Percentiles rank a stretch among this genome's conserved stretches.
Conservation (phyloP, 495 filamentous ascomycete species). For the Hypoxylon crocopeplum region DNA sequence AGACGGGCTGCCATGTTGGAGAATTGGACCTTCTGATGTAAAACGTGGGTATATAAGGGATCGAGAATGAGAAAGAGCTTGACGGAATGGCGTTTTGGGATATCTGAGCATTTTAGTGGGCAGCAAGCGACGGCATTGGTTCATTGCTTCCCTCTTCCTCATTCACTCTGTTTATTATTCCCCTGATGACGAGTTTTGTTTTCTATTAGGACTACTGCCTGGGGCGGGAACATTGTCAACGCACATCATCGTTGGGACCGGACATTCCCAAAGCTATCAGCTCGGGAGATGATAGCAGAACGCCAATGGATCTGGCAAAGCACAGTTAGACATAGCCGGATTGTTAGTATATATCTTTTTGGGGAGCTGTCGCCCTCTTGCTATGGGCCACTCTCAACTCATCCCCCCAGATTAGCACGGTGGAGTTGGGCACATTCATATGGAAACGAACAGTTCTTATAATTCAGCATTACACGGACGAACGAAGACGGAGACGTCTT, state of each 20-base stretch:
- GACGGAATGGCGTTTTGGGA: constrained; percentile 27
- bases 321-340: constrained; percentile 25
- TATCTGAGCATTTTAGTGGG: constrained; percentile 34
- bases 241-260: too few species aligned
- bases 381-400: constrained; percentile 10
- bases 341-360: constrained; percentile 22
- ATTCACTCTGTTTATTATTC: constrained; percentile 21
- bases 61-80: constrained; percentile 10
- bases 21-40: constrained; percentile 45
- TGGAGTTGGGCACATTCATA: neutral
- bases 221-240: neutral
- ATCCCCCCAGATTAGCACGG: neutral
- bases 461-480: neutral
- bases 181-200: constrained; percentile 3
- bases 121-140: constrained; percentile 37
- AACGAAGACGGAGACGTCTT: too few species aligned
- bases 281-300: constrained; percentile 6
- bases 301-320: neutral
- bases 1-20: constrained; percentile 40
- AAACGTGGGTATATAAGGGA: constrained; percentile 10
- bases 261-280: too few species aligned
- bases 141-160: constrained; percentile 29
- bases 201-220: neutral
- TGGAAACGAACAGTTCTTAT: too few species aligned
- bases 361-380: neutral